Base-by-base conservation (phyloP, 2,329 filamentous ascomycete genomes). In the Fusarium compactum region DNA sequence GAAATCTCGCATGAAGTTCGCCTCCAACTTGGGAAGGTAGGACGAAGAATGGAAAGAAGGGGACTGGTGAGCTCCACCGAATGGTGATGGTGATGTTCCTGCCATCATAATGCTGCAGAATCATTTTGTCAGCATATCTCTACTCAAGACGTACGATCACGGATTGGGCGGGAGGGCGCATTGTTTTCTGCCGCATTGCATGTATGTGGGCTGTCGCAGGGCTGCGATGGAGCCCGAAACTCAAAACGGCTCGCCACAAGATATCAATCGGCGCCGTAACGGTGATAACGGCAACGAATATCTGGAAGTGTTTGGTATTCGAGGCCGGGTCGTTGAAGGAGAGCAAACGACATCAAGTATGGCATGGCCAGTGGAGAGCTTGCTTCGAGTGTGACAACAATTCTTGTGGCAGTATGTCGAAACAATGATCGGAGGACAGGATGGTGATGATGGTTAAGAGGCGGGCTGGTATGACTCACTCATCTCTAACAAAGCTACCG, bases 1-100 rank as follows among this genome's bases (percentile, higher is more conserved):
- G 82, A 98, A 98, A 82, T 98, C 95, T 81, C 92, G 92, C 93
- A 98, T 97, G 80, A 98, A 99, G 78, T 95, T 96, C 67, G 95
- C 95, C 81, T 99, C 96, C 78, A 98, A 90, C 81, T 97, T 98
- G 12, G 95, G 95, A 3, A 98, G 88, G 79, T 98, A 98, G 27
- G 96, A 98, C 9, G 95, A 97, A 2, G 95, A 98, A 81, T 98
- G 95, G 76, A 94, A 97, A 2, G 95, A 98, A 1, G 96, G 94
- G n/a, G 95, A 97, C 80, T 95, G 92, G 75, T 95, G 89, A 62
- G 87, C 90, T 50, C 77, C 79, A 77, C 50, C 50, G 22, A 52
- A 52, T 52, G 50, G 50, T 20, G 95, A 97, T 14, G 96, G 96
- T n/a, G 96, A 98, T 20, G 94, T 98, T 76, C 96, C 95, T 65